Evolutionary conservation across 345 rosid species (phyloP).

Genomic region (Populus tremula): DNA sequence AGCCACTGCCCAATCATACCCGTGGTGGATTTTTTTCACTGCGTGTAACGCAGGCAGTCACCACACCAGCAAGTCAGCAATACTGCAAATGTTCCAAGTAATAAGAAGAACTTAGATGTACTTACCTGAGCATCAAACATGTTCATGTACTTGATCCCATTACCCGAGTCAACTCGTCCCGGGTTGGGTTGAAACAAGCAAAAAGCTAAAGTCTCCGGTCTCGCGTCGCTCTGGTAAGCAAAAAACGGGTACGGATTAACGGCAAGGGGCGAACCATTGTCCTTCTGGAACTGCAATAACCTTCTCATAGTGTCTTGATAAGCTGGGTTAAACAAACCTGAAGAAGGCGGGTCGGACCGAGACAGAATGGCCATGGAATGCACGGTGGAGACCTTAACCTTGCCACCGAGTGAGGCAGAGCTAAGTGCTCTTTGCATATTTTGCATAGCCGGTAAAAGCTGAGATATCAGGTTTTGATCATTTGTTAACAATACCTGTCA

Average conservation of each 20-base stretch:
- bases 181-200: conserved; percentile 87
- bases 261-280: conserved; percentile 70
- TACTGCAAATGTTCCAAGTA: neutral
- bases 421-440: conserved; percentile 72
- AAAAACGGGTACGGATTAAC: conserved; percentile 93
- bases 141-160: conserved; percentile 79
- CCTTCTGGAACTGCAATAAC: conserved; percentile 61
- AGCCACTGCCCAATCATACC: too few relatives aligned
- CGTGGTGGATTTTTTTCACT: neutral
- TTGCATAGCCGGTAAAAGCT: conserved; percentile 84
- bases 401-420: conserved; percentile 66
- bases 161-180: conserved; percentile 78
- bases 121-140: conserved; percentile 98
- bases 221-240: conserved; percentile 81
- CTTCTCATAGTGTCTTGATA: conserved; percentile 57
- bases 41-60: neutral
- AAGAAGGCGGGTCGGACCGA: conserved; percentile 81
- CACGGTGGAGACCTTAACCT: conserved; percentile 82
- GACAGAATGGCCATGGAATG: conserved; percentile 80
- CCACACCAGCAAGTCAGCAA: neutral
- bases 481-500: conserved; percentile 62
- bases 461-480: conserved; percentile 63
- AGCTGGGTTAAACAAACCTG: conserved; percentile 57
- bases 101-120: neutral
- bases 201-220: conserved; percentile 81